phyloP scores from a whole-genome alignment of 2,329 filamentous ascomycete species.

The Beauveria asiatica region DNA sequence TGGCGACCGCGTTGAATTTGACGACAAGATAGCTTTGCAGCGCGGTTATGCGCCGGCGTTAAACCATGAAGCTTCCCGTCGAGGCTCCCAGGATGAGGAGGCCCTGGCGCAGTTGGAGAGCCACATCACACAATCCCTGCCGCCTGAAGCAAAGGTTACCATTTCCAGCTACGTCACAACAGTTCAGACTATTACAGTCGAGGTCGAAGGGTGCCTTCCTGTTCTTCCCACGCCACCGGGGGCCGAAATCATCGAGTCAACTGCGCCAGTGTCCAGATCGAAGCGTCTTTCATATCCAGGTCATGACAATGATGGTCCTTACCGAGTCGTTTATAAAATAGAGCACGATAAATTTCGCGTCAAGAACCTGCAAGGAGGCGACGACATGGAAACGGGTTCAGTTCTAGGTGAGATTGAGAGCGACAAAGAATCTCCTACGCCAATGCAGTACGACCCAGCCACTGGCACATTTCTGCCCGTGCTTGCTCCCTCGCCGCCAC shows the following conservation, averaged over 20 bases:
- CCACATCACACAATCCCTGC: conserved; percentile 46
- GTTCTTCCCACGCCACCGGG: conserved; percentile 48
- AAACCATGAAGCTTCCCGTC: background rate
- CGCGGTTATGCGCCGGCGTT: background rate
- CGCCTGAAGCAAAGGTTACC: conserved; percentile 48
- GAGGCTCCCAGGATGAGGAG: conserved; percentile 24
- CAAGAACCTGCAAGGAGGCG: conserved; percentile 28
- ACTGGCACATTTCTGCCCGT: conserved; percentile 7
- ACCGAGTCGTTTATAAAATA: conserved; percentile 52
- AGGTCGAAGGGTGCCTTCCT: conserved; percentile 46
- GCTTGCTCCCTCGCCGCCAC: background rate
- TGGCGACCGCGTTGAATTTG: conserved; percentile 48
- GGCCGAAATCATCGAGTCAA: conserved; percentile 49
- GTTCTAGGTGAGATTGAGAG: conserved; percentile 21
- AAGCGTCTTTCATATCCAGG: conserved; percentile 14
- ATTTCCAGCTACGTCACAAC: conserved; percentile 52
- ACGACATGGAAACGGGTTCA: conserved; percentile 20
- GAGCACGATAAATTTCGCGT: conserved; percentile 42
- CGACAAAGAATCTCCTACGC: conserved; percentile 15
- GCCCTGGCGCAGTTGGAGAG: conserved; percentile 38
- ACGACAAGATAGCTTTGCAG: conserved; percentile 22
- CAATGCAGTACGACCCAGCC: conserved; percentile 9
- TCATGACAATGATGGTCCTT: conserved; percentile 27
- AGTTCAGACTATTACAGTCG: conserved; percentile 56
- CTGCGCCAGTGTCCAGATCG: conserved; percentile 20